Evolutionary conservation across 495 filamentous ascomycete species (phyloP).

Genomic region (Tuber magnatum): DNA sequence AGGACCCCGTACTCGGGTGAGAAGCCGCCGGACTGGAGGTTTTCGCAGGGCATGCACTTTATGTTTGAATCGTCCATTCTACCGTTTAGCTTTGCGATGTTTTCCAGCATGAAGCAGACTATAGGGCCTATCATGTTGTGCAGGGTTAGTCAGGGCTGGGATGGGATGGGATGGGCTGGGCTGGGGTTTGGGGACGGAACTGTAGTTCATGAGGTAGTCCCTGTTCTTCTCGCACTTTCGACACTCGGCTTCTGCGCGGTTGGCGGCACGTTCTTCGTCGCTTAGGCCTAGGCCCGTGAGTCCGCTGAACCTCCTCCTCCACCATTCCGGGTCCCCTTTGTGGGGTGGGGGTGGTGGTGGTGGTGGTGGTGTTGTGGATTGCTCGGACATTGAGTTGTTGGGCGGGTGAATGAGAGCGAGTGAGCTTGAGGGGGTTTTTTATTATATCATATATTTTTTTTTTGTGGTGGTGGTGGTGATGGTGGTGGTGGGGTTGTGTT

Average conservation of each 20-base stretch:
- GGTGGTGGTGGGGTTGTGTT: conserved; percentile 1
- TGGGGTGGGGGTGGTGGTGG: conserved; percentile 43
- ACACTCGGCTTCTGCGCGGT: conserved; percentile 65
- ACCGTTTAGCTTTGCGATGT: conserved; percentile 68
- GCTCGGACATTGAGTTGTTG: conserved; percentile 18
- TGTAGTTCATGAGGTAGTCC: conserved; percentile 72
- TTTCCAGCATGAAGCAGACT: conserved; percentile 73
- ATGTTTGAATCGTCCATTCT: conserved; percentile 67
- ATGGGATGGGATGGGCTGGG: neutral
- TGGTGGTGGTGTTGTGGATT: conserved; percentile 34
- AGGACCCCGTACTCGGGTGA: conserved; percentile 74
- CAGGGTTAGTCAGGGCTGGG: neutral
- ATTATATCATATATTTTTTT: no score
- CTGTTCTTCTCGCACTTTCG: conserved; percentile 66
- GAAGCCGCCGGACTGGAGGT: conserved; percentile 67
- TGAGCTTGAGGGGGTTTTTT: no score
- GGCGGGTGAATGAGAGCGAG: conserved; percentile 6
- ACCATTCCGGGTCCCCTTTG: conserved; percentile 48
- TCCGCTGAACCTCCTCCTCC: conserved; percentile 72
- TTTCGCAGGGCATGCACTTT: conserved; percentile 68
- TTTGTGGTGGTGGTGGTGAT: conserved; percentile 3
- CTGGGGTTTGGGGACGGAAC: conserved; percentile 41
- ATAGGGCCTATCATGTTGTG: conserved; percentile 55
- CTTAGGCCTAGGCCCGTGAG: conserved; percentile 61
- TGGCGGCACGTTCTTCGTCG: conserved; percentile 54